phyloP scores from a whole-genome alignment of 1,284 basidiomycete genomes.

The Cryptococcus depauperatus region DNA sequence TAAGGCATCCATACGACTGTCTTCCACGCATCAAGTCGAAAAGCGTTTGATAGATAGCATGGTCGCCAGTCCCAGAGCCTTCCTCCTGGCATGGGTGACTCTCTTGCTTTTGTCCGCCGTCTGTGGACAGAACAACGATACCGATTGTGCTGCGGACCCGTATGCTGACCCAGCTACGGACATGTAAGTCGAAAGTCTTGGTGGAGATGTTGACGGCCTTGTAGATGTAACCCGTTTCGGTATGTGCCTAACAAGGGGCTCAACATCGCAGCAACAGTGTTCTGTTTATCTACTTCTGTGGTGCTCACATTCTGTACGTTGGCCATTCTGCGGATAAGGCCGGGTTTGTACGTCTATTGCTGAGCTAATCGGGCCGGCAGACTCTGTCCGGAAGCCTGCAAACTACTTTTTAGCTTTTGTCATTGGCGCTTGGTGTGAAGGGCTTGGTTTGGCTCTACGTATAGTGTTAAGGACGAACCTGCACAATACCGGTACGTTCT shows the following conservation, averaged over 20 bases:
- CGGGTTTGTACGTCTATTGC: neutral
- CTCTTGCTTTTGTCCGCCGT: no score
- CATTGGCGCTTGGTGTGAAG: conserved; percentile 56
- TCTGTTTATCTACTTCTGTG: conserved; percentile 51
- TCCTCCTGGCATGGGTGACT: no score
- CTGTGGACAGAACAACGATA: no score
- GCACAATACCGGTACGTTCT: conserved; percentile 30
- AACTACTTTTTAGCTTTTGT: conserved; percentile 58
- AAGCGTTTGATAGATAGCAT: no score
- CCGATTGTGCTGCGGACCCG: neutral
- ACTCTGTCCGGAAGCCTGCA: conserved; percentile 46
- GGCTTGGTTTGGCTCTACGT: conserved; percentile 38
- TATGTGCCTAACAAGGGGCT: conserved; percentile 57
- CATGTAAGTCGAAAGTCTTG: neutral
- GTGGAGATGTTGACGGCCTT: neutral
- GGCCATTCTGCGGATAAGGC: no score
- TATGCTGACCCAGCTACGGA: conserved; percentile 4
- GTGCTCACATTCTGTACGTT: conserved; percentile 49
- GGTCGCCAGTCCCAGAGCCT: no score
- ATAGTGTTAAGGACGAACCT: conserved; percentile 40
- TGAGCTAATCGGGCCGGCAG: conserved; percentile 3
- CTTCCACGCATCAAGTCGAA: no score
- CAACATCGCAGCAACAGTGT: conserved; percentile 51
- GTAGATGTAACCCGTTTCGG: conserved; percentile 42
- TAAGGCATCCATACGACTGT: no score